phyloP scores from a whole-genome alignment of 2,329 filamentous ascomycete species.

The Verticillium nubilum region DNA sequence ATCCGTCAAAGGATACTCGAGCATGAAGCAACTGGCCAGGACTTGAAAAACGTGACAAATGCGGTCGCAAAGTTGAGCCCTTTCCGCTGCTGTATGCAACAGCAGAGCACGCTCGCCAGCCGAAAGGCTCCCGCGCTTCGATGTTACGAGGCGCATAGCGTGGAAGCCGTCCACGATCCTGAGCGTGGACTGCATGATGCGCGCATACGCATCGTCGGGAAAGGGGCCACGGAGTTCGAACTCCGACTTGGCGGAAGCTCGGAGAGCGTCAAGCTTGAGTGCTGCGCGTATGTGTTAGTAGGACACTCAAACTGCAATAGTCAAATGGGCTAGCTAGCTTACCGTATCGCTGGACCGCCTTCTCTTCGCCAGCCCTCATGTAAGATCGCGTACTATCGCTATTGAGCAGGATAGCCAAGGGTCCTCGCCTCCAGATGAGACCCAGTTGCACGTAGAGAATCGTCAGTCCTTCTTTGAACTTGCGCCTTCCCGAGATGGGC shows the following conservation, averaged over 20 bases:
- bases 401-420: constrained; percentile 66
- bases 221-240: constrained; percentile 88
- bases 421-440: constrained; percentile 92
- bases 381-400: constrained; percentile 59
- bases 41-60: constrained; percentile 87
- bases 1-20: constrained; percentile 90
- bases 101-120: constrained; percentile 78
- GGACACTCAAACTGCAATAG: not conserved
- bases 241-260: constrained; percentile 70
- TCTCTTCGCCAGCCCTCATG: constrained; percentile 83
- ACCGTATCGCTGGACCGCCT: constrained; percentile 75
- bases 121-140: constrained; percentile 69
- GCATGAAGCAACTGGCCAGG: constrained; percentile 85
- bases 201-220: constrained; percentile 64
- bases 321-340: constrained; percentile 8
- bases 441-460: constrained; percentile 94
- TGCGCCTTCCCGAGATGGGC: constrained; percentile 85
- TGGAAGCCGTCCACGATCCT: constrained; percentile 91
- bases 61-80: constrained; percentile 74
- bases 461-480: constrained; percentile 83
- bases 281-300: constrained; percentile 24
- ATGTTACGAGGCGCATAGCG: constrained; percentile 88
- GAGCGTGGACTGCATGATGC: constrained; percentile 73
- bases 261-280: constrained; percentile 67
- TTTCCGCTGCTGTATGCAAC: constrained; percentile 71